Evolutionary conservation across 495 filamentous ascomycete species (phyloP).

Genomic region (Diplogelasinospora grovesii): DNA sequence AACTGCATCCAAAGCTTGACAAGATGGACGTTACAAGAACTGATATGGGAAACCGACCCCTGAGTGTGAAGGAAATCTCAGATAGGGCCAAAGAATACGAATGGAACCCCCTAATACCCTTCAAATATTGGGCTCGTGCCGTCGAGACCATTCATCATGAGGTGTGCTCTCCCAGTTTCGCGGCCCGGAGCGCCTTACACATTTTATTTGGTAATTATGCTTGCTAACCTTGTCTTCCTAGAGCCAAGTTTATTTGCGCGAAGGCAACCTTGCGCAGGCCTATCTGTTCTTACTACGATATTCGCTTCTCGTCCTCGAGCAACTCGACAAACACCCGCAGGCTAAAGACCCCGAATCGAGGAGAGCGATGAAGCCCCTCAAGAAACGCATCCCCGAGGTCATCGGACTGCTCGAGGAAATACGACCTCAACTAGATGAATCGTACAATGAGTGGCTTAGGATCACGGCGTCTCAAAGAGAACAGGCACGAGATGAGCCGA

Average conservation of each 20-base stretch:
- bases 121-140: constrained; percentile 77
- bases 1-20: constrained; percentile 2
- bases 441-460: constrained; percentile 29
- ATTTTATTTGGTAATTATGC: background rate
- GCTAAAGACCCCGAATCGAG: constrained; percentile 46
- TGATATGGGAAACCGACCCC: constrained; percentile 45
- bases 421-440: constrained; percentile 32
- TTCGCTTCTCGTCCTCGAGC: constrained; percentile 59
- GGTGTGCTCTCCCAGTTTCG: constrained; percentile 44
- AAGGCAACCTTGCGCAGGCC: constrained; percentile 78
- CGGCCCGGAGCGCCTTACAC: too few relatives aligned
- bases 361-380: constrained; percentile 14
- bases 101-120: constrained; percentile 64
- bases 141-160: constrained; percentile 72
- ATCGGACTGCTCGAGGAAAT: constrained; percentile 53
- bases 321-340: constrained; percentile 58
- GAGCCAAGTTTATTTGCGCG: constrained; percentile 65
- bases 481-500: constrained; percentile 1
- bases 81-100: constrained; percentile 66
- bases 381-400: constrained; percentile 21
- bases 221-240: constrained; percentile 13
- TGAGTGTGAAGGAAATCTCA: constrained; percentile 67
- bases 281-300: constrained; percentile 84
- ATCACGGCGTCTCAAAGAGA: constrained; percentile 13
- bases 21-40: constrained; percentile 9